A percentile compares a stretch with the other conserved stretches of the same genome.
Conservation (phyloP, 768 basidiomycete genomes). For the Mycena amicta region DNA sequence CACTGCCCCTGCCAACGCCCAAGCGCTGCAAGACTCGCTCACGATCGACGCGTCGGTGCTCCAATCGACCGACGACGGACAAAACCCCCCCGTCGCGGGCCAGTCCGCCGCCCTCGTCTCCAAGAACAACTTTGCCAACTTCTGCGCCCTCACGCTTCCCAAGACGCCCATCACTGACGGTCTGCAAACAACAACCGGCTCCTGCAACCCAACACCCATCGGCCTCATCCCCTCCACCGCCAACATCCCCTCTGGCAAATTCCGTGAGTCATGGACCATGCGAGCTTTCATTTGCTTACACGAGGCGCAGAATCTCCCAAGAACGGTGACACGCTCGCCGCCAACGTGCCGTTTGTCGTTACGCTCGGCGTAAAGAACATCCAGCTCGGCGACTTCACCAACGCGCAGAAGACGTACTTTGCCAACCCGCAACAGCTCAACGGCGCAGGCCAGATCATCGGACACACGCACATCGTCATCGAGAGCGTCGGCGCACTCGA, state of each 20-base stretch:
- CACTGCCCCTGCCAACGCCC: constrained; percentile 31
- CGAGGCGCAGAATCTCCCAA: constrained; percentile 30
- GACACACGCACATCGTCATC: constrained; percentile 62
- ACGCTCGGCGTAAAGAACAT: constrained; percentile 48
- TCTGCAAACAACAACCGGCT: constrained; percentile 51
- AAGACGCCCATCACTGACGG: constrained; percentile 58
- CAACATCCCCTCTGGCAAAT: constrained; percentile 54
- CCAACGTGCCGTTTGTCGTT: constrained; percentile 53
- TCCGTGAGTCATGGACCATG: constrained; percentile 26
- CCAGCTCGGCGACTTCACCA: constrained; percentile 59
- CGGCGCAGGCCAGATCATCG: constrained; percentile 51
- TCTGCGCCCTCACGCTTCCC: constrained; percentile 43
- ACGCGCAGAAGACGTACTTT: constrained; percentile 56
- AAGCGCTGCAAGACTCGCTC: constrained; percentile 46
- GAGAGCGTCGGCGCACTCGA: constrained; percentile 46
- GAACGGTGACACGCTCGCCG: constrained; percentile 46
- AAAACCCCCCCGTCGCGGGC: constrained; percentile 32
- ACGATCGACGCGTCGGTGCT: constrained; percentile 6
- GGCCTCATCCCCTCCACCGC: constrained; percentile 51
- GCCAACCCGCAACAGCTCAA: constrained; percentile 60
- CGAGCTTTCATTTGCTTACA: not conserved
- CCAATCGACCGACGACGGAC: constrained; percentile 9
- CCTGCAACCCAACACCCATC: constrained; percentile 63
- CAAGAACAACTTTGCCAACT: constrained; percentile 65
- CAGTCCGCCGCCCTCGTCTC: constrained; percentile 57